Conservation (phyloP, 805 yeast genomes). For the Tetrapisispora fleetii region DNA sequence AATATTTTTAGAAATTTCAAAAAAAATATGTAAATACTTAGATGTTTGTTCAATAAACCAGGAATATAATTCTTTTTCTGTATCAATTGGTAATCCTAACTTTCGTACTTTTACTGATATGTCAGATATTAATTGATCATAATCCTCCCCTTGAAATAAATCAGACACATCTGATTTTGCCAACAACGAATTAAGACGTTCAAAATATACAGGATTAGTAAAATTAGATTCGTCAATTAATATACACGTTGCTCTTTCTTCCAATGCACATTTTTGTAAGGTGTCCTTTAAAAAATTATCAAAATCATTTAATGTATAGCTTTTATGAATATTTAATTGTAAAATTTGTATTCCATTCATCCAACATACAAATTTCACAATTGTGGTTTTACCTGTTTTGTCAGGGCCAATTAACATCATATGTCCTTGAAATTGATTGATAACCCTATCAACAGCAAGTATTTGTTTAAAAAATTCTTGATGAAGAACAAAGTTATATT, state of each 20-base stretch:
- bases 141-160: conserved; percentile 69
- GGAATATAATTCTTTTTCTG: conserved; percentile 55
- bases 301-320: conserved; percentile 52
- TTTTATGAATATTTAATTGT: conserved; percentile 47
- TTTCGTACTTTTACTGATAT: conserved; percentile 49
- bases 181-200: conserved; percentile 83
- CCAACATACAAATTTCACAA: conserved; percentile 84
- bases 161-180: conserved; percentile 94
- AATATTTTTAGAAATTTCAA: conserved; percentile 55
- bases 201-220: conserved; percentile 68
- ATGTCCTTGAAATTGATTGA: conserved; percentile 85
- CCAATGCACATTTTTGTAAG: conserved; percentile 39
- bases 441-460: conserved; percentile 68
- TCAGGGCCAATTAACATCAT: conserved; percentile 74
- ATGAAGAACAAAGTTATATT: conserved; percentile 49
- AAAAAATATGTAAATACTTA: conserved; percentile 69
- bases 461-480: conserved; percentile 67
- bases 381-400: conserved; percentile 70
- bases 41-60: conserved; percentile 71
- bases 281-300: conserved; percentile 51
- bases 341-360: conserved; percentile 61
- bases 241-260: conserved; percentile 57
- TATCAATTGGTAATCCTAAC: conserved; percentile 54
- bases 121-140: conserved; percentile 37
- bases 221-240: conserved; percentile 75